Evolutionary conservation across 768 basidiomycete species (phyloP).

Genomic region (Daedaleopsis nitida): DNA sequence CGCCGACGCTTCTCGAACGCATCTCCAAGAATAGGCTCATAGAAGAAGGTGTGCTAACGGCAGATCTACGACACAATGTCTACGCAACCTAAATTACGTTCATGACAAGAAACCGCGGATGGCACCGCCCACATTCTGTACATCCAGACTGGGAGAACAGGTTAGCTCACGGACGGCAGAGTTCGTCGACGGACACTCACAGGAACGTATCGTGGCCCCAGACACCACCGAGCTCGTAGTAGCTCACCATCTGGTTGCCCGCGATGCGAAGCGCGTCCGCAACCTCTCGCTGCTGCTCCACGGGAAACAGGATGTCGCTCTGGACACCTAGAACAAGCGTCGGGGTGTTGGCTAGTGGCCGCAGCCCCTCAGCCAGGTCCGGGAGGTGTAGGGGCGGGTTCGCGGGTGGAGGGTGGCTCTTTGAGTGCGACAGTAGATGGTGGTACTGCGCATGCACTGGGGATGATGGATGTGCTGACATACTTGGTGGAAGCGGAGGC

Average conservation of each 20-base stretch:
- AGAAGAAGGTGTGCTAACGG: background rate
- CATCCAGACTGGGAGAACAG: constrained; percentile 61
- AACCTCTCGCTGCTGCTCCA: constrained; percentile 95
- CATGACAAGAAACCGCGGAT: constrained; percentile 85
- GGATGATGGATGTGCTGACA: constrained; percentile 23
- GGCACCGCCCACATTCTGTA: constrained; percentile 88
- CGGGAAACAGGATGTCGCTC: constrained; percentile 94
- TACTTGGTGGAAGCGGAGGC: constrained; percentile 32
- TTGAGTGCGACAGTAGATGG: constrained; percentile 50
- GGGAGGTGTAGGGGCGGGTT: constrained; percentile 76
- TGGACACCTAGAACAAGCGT: constrained; percentile 91
- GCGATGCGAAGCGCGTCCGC: constrained; percentile 90
- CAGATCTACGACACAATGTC: background rate
- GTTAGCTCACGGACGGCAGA: background rate
- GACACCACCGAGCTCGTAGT: constrained; percentile 98
- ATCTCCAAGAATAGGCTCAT: no score
- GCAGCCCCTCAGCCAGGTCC: constrained; percentile 76
- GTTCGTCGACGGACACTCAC: constrained; percentile 45
- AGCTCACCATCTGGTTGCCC: constrained; percentile 87
- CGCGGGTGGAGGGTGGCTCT: constrained; percentile 70
- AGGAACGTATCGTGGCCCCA: constrained; percentile 99
- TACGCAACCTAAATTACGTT: background rate
- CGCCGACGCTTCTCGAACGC: no score
- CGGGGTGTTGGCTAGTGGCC: constrained; percentile 75
- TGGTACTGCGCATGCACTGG: constrained; percentile 27